Conservation (phyloP, 2,329 filamentous ascomycete genomes). For the Thermothelomyces thermophilus region DNA sequence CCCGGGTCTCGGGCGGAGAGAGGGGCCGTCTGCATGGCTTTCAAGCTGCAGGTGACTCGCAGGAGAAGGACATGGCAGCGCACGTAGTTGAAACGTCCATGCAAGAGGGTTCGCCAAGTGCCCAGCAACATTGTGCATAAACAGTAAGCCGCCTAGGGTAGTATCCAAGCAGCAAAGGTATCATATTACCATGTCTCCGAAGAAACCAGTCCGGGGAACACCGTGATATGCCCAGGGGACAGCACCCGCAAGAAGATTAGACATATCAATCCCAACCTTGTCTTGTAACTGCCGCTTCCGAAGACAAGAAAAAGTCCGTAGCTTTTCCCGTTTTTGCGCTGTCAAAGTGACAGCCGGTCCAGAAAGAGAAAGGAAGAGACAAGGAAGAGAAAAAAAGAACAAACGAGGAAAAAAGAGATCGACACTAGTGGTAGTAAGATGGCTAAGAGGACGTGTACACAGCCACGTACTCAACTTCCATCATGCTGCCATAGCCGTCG, state of each 20-base stretch:
- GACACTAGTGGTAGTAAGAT: background rate
- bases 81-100: too few species aligned
- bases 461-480: constrained; percentile 48
- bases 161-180: background rate
- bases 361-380: background rate
- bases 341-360: background rate
- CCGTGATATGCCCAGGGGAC: background rate
- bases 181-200: too few species aligned
- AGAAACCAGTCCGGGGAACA: background rate
- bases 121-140: too few species aligned
- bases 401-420: too few species aligned
- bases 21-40: too few species aligned
- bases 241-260: background rate
- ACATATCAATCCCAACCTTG: background rate
- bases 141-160: background rate
- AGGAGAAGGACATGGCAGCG: background rate
- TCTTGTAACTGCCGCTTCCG: background rate
- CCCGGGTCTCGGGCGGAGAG: too few species aligned
- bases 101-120: too few species aligned
- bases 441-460: constrained; percentile 24
- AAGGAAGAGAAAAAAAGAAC: background rate
- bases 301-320: background rate
- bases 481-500: constrained; percentile 41
- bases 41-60: too few species aligned
- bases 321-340: background rate